Percentiles rank a stretch among this genome's conserved stretches.
Conservation (phyloP, 257 asterid genomes). For the Solanum sitiens region DNA sequence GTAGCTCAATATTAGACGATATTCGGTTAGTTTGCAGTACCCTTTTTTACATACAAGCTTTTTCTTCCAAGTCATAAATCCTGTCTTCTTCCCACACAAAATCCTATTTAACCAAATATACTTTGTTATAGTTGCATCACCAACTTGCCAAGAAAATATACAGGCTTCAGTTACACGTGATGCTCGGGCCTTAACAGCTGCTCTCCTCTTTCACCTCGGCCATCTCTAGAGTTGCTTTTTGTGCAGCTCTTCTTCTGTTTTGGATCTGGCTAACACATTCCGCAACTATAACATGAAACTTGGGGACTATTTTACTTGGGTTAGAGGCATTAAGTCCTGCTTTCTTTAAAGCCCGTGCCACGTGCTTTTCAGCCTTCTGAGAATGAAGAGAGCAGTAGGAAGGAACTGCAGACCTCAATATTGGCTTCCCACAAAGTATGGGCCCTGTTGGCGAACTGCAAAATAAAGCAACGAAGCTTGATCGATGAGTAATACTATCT, state of each 20-base stretch:
- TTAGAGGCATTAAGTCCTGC: conserved; percentile 61
- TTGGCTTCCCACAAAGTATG: conserved; percentile 81
- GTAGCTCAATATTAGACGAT: background rate
- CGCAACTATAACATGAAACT: conserved; percentile 53
- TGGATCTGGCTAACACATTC: conserved; percentile 70
- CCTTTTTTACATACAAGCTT: background rate
- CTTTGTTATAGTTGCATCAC: background rate
- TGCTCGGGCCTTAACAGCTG: conserved; percentile 24
- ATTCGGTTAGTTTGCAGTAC: background rate
- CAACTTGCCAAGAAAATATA: conserved; percentile 11
- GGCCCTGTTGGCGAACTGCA: conserved; percentile 83
- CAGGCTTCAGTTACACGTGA: background rate
- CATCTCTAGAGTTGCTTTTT: conserved; percentile 28
- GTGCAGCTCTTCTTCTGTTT: conserved; percentile 59
- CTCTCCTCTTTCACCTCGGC: conserved; percentile 36
- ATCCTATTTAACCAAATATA: background rate
- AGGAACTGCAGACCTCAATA: conserved; percentile 69
- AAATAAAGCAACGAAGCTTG: background rate
- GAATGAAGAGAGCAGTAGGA: conserved; percentile 67
- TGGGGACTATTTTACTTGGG: conserved; percentile 73
- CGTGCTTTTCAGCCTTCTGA: conserved; percentile 69
- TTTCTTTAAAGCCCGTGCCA: conserved; percentile 77
- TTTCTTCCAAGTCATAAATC: background rate
- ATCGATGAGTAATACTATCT: background rate
- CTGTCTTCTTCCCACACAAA: background rate